Evolutionary conservation across 768 basidiomycete genomes (phyloP), one percentile per base, ranked within the genome.

Genomic region (Naganishia vaughanmartiniae): DNA sequence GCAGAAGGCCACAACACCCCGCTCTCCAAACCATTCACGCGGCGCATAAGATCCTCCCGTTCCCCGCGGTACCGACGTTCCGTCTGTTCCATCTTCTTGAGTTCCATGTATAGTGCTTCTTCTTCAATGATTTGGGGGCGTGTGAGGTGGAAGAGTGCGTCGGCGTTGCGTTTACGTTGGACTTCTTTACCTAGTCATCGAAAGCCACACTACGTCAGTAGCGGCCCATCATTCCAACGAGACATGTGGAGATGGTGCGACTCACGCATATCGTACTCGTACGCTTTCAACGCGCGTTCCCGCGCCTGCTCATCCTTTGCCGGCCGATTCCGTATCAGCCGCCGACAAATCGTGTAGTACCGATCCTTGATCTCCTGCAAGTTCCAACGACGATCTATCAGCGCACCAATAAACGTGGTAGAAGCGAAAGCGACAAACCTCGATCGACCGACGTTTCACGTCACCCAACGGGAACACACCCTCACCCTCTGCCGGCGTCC

Each of bases 71-170:
- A 97, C 66, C 85, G 86, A 36, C 89, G 86, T 78, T 96, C 93
- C 71, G 86, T 91, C 82, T 97, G 95, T 79, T 97, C 94, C 60
- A 99, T 85, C n/a, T 92, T 88, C 77, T 94, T 93, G 60, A 95
- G 86, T 80, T 97, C 93, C 72, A 97, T 83, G 81, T 91, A 97
- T 3, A 99, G 84, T 10, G 92, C 90, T 76, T 97, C 94, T 84
- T 98, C 96, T 79, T 99, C 94, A 21, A 89, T 89, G 54, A 95
- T 89, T 82, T 97, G 92, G 58, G 90, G 88, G 4, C 88, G 85
- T 0, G 92, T 90, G n/a, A 95, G 88, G 69, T 86, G 87, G 82
- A 93, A 91, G n/a, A 98, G 87, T 71, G 88, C 90, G 11, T 85
- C 82, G 17, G 98, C 85, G 76, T 98, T 96, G 69, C 88, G 87